A percentile compares a stretch with the other conserved stretches of the same genome.
phyloP scores from a whole-genome alignment of 202 grass and related monocot genomes.

The Schoenoplectus tabernaemontani region DNA sequence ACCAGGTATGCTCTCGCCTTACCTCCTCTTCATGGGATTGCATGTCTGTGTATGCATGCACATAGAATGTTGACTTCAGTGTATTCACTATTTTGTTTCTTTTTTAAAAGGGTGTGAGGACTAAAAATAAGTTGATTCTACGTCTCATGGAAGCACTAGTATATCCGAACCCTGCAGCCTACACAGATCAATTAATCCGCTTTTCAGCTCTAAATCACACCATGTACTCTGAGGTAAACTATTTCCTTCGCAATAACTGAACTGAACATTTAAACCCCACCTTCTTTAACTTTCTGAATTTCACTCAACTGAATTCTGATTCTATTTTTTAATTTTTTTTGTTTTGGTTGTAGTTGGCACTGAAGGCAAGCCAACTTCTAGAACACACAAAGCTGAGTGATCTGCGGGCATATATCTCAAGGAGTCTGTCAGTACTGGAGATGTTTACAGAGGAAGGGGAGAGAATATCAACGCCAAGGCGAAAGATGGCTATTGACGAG shows the following conservation, averaged over 20 bases:
- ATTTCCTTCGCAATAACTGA: neutral
- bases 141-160: constrained; percentile 97
- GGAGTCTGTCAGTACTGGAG: constrained; percentile 94
- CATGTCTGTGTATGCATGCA: constrained; percentile 8
- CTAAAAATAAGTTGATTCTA: constrained; percentile 92
- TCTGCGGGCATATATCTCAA: constrained; percentile 86
- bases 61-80: constrained; percentile 13
- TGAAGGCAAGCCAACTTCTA: constrained; percentile 97
- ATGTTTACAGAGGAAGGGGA: constrained; percentile 99
- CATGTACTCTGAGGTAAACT: constrained; percentile 71
- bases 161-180: constrained; percentile 93
- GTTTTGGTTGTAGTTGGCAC: constrained; percentile 54
- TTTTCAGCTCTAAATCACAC: constrained; percentile 93
- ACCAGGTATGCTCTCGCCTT: constrained; percentile 60
- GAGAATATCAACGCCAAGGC: constrained; percentile 85
- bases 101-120: constrained; percentile 79
- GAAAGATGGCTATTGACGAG: constrained; percentile 96
- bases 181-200: constrained; percentile 90
- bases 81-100: constrained; percentile 21
- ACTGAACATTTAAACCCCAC: constrained; percentile 4
- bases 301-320: neutral
- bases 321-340: no score
- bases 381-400: constrained; percentile 99
- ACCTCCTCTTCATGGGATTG: neutral
- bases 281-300: no score